Evolutionary conservation across 768 basidiomycete genomes (phyloP), one percentile per base, ranked within the genome.

Genomic region (Pleurotus cornucopiae): DNA sequence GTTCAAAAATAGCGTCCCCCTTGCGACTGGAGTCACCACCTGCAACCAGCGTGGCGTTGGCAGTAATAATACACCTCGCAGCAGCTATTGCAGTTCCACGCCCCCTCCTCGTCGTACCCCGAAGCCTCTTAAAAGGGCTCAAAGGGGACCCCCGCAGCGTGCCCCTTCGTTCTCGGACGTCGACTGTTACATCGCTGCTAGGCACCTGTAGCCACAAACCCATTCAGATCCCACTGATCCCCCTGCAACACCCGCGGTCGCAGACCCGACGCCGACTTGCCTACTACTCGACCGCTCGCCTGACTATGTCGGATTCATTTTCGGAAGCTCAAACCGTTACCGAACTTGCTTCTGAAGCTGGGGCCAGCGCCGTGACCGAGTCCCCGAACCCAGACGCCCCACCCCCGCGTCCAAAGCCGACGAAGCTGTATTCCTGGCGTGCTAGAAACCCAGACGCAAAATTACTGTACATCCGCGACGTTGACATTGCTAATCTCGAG

Each of bases 341-440:
- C 30, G 30, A 34, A 34, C 30, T 34, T 34, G 30, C 3, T 34
- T 34, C 30, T 9, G 30, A 34, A 34, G 30, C 30, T 34, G 30
- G 30, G 30, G 30, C 30, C 30, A 34, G 49, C 54, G 26, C 43
- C 34, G n/a, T 59, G 46, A 44, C 41, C 20, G 41, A 44, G 41
- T 13, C 41, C 54, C 30, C 7, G 30, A 9, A 34, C 30, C 30
- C 30, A 11, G 30, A 34, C 30, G 30, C 53, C 49, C 52, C 39
- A 53, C 57, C 38, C 14, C 25, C 48, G 21, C 18, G 30, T 20
- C 30, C 53, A 6, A 61, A 16, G 1, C 73, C 71, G 13, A 69
- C 72, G 5, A 57, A 59, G 12, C 63, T 56, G 3, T 80, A 80
- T 57, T 72, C 70, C 14, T 78, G 73, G 71, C 65, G 47, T 25